These are phyloP conservation scores for Breviolum minutum DNA, from an alignment of 73 alveolate genomes.

Conservation along the genomic window DNA sequence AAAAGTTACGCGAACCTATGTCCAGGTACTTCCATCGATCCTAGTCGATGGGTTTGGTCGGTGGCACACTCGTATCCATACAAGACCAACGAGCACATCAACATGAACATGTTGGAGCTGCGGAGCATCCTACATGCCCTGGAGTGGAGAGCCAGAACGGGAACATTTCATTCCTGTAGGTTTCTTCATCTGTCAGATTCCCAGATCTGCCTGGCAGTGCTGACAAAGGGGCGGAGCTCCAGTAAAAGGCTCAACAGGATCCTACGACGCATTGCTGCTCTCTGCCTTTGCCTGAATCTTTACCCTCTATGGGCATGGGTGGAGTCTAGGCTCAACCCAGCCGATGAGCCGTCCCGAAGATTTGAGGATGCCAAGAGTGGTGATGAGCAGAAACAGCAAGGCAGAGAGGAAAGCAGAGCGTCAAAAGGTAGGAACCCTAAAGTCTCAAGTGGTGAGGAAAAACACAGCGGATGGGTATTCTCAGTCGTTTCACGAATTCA, in stretches of 20 bases:
- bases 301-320: not conserved
- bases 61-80: not conserved
- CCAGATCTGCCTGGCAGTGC: too few relatives aligned
- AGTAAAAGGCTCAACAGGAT: too few relatives aligned
- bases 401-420: not conserved
- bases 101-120: not conserved
- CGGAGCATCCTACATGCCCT: conserved; percentile 7
- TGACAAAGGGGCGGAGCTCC: too few relatives aligned
- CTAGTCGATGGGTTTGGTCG: not conserved
- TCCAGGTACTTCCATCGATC: not conserved
- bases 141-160: too few relatives aligned
- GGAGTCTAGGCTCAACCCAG: not conserved
- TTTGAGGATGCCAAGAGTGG: not conserved
- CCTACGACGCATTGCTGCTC: too few relatives aligned
- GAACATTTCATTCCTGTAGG: too few relatives aligned
- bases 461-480: not conserved
- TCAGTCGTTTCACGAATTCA: not conserved
- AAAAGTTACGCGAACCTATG: too few relatives aligned
- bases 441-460: not conserved
- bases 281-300: too few relatives aligned
- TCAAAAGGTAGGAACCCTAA: not conserved
- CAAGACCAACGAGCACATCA: conserved; percentile 4
- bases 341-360: not conserved
- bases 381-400: not conserved
- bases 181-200: too few relatives aligned